A percentile compares a stretch with the other conserved stretches of the same genome.
Conservation (phyloP, 495 filamentous ascomycete genomes). For the Penicillium parvum region DNA sequence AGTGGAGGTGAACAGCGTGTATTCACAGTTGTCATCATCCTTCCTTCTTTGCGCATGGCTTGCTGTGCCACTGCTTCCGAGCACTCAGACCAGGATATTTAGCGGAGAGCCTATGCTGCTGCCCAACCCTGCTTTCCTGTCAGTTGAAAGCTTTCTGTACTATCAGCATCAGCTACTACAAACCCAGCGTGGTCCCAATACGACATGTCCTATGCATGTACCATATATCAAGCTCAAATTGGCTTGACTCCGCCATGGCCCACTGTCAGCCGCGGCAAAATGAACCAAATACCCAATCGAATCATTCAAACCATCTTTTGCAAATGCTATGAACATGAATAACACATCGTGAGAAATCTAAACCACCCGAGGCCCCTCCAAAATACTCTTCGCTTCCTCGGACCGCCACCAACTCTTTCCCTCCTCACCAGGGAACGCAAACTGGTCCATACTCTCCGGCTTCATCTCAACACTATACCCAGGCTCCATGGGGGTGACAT, state of each 20-base stretch:
- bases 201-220: conserved; percentile 1
- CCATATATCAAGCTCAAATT: neutral
- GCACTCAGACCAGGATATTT: neutral
- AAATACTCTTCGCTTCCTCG: conserved; percentile 62
- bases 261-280: neutral
- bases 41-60: neutral
- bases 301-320: conserved; percentile 5
- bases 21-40: neutral
- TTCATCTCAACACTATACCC: conserved; percentile 95
- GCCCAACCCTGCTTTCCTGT: neutral
- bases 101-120: too few species aligned
- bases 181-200: neutral
- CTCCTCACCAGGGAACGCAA: conserved; percentile 66
- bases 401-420: conserved; percentile 81
- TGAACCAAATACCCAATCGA: neutral
- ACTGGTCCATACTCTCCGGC: conserved; percentile 76
- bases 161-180: neutral
- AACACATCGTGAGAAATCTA: conserved; percentile 18
- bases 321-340: conserved; percentile 23
- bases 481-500: conserved; percentile 74
- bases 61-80: neutral
- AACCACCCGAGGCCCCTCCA: conserved; percentile 49
- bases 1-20: conserved; percentile 40
- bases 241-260: neutral
- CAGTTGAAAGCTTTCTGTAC: conserved; percentile 1